Evolutionary conservation across 83 land plant genomes (phyloP), one percentile per base, ranked within the genome.

Genomic region (Picea engelmannii): DNA sequence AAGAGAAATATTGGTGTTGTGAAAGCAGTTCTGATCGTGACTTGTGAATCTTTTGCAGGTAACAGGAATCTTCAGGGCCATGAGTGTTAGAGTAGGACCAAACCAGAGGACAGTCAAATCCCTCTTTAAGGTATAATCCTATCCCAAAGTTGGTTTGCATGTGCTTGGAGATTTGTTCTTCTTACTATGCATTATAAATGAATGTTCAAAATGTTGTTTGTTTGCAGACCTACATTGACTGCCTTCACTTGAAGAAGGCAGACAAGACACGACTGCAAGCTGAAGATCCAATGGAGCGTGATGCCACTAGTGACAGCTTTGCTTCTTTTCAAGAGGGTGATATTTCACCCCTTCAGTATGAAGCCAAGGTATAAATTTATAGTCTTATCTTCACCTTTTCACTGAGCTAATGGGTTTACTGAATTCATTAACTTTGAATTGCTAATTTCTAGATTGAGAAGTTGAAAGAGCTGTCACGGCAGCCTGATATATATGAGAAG

Each of bases 51-150:
- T 20, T 67, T 40, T 21, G 23, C 75, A 93, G 99, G 90, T 95
- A 13, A 97, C 99, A 76, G 99, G 99, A 69, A 90, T 97, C 69
- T 97, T 95, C 83, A 87, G 98, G 81, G 99, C 99, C 13, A 93
- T 97, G 98, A 91, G 87, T 82, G 96, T 97, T 13, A 84, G 98
- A 84, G 88, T 97, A 59, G 99, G 98, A 7, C 94, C 95, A 49
- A 92, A 94, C 75, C 99, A 97, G 83, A 89, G 99, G 80, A 91
- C 93, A 66, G 92, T 97, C 40, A 95, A 95, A 81, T 95, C 99
- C 11, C 83, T 97, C 16, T 97, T 94, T 81, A 97, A 97, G 95
- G 99, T 88, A 49, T 27, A 40, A 3, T 4, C 27, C 47, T 52
- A 7, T n/a, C n/a, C 10, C 40, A 59, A 40, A 79, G 20, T 44